Conservation (phyloP, 2,329 filamentous ascomycete species). For the Beauveria rudraprayagi region DNA sequence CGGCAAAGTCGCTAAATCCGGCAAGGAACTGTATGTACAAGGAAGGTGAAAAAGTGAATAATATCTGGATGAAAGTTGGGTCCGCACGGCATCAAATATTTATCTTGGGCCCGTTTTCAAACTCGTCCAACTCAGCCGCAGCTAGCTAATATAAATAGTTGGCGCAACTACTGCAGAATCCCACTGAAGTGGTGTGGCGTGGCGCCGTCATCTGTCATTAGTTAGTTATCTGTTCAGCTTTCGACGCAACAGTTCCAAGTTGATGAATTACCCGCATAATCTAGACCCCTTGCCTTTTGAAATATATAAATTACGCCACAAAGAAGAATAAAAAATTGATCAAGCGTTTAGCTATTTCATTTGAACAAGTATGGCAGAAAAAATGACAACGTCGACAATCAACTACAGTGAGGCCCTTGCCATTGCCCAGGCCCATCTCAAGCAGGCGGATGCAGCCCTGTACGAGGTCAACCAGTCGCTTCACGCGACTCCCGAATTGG, state of each 20-base stretch:
- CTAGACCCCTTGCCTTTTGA: too few relatives aligned
- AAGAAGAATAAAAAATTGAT: too few relatives aligned
- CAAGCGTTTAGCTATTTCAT: too few relatives aligned
- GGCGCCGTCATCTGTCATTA: too few relatives aligned
- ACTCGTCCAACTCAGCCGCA: not conserved
- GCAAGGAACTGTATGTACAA: not conserved
- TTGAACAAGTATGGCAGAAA: not conserved
- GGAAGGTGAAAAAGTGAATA: not conserved
- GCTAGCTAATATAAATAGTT: too few relatives aligned
- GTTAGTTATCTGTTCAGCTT: too few relatives aligned
- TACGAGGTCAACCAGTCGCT: slow-evolving; percentile 20
- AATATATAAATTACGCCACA: too few relatives aligned
- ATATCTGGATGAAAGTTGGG: too few relatives aligned
- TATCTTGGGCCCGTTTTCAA: not conserved
- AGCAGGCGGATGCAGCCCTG: slow-evolving; percentile 15
- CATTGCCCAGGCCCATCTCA: slow-evolving; percentile 16
- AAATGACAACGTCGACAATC: not conserved
- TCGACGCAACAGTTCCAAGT: too few relatives aligned
- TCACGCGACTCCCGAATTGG: slow-evolving; percentile 40
- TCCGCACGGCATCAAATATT: not conserved
- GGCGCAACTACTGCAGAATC: too few relatives aligned
- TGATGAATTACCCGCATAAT: too few relatives aligned
- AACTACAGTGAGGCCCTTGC: slow-evolving; percentile 6
- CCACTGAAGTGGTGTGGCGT: too few relatives aligned
- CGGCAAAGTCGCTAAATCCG: not conserved